Percentiles rank a stretch among this genome's conserved stretches.
Conservation (phyloP, 345 rosid genomes). For the Balakata baccata region DNA sequence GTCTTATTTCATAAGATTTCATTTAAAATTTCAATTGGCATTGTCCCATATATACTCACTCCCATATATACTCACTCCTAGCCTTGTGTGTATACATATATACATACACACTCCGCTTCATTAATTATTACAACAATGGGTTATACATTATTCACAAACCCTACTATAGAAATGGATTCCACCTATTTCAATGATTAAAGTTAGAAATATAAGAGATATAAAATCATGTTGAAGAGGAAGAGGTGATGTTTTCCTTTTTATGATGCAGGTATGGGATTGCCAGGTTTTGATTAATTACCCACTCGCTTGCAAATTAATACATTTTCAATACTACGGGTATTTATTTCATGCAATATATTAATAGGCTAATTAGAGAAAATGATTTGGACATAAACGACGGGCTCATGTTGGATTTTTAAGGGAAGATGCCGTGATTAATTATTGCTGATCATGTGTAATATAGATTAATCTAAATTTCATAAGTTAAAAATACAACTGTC, state of each 20-base stretch:
- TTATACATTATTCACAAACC: background rate
- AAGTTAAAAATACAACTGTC: constrained; percentile 3
- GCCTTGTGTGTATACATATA: too few relatives aligned
- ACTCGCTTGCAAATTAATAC: too few relatives aligned
- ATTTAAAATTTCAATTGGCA: too few relatives aligned
- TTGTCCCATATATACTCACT: too few relatives aligned
- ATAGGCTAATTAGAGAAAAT: background rate
- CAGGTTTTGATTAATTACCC: background rate
- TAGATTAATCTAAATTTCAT: too few relatives aligned
- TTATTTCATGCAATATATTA: too few relatives aligned
- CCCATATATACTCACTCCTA: too few relatives aligned
- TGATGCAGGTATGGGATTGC: background rate
- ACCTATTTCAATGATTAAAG: constrained; percentile 17
- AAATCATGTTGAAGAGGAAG: background rate
- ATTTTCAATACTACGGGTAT: too few relatives aligned
- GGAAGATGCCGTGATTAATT: background rate
- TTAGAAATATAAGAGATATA: background rate
- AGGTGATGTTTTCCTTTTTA: background rate
- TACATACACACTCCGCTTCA: background rate
- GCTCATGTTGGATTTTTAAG: background rate
- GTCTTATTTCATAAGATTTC: too few relatives aligned
- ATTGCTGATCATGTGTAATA: background rate
- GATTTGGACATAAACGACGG: constrained; percentile 3
- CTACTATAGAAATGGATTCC: constrained; percentile 11
- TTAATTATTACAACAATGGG: background rate